These are phyloP conservation scores for Hypoxylon sp. DNA, from an alignment of 2,329 filamentous ascomycete genomes.

Conservation along the genomic window DNA sequence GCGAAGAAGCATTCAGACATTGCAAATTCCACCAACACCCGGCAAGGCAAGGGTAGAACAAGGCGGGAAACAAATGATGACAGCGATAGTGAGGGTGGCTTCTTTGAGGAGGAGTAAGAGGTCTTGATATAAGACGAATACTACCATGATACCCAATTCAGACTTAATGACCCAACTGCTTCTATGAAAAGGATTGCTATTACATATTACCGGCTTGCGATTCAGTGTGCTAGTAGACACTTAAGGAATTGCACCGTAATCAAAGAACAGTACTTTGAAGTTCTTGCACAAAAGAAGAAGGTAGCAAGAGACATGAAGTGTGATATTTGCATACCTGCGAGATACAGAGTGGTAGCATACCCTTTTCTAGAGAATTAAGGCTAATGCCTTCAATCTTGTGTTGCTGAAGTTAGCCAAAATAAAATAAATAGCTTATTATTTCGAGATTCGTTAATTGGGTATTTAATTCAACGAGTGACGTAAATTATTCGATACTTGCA, in stretches of 20 bases:
- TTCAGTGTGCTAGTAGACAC: no score
- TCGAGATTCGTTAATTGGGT: no score
- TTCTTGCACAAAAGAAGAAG: no score
- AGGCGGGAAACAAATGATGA: conserved; percentile 53
- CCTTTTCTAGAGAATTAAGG: no score
- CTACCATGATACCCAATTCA: conserved; percentile 39
- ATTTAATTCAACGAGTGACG: not conserved
- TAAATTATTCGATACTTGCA: not conserved
- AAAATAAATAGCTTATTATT: no score
- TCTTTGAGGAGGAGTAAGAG: conserved; percentile 59
- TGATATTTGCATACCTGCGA: no score
- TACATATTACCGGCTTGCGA: not conserved
- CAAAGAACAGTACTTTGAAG: no score
- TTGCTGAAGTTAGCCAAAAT: no score
- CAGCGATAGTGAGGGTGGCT: conserved; percentile 64
- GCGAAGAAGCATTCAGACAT: conserved; percentile 26
- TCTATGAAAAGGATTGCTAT: not conserved
- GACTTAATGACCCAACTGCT: conserved; percentile 1
- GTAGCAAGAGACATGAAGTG: no score
- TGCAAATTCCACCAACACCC: conserved; percentile 21
- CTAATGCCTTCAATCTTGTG: no score
- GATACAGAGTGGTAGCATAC: no score
- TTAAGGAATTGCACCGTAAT: no score
- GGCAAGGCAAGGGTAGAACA: conserved; percentile 39
- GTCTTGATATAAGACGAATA: conserved; percentile 11